These are phyloP conservation scores for Penicillium sp. DNA, from an alignment of 2,329 filamentous ascomycete genomes.

Conservation along the genomic window DNA sequence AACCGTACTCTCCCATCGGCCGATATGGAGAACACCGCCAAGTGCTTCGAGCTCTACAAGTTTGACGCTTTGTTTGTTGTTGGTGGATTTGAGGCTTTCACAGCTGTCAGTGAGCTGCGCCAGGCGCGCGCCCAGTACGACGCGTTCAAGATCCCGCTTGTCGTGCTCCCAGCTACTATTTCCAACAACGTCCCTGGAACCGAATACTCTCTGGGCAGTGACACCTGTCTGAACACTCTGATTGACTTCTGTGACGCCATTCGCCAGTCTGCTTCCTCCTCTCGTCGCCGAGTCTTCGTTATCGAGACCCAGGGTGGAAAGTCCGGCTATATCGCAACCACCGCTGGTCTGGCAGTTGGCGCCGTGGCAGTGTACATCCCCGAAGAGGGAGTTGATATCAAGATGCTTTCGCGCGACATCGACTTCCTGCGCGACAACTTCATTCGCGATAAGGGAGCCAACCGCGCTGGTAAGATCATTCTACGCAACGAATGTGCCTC, in stretches of 20 bases:
- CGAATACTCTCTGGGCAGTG: conserved; percentile 94
- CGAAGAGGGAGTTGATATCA: conserved; percentile 90
- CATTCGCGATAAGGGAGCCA: conserved; percentile 79
- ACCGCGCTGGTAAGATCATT: conserved; percentile 87
- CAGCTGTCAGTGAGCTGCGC: conserved; percentile 83
- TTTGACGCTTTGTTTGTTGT: conserved; percentile 91
- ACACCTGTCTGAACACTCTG: conserved; percentile 94
- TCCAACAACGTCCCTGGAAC: conserved; percentile 98
- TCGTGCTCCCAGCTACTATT: conserved; percentile 91
- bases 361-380: conserved; percentile 94
- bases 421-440: conserved; percentile 86
- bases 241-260: conserved; percentile 97
- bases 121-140: conserved; percentile 76
- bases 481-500: conserved; percentile 96
- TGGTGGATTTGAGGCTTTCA: conserved; percentile 96
- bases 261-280: conserved; percentile 93
- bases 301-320: conserved; percentile 96
- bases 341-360: conserved; percentile 88
- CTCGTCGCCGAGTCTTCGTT: conserved; percentile 90
- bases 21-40: conserved; percentile 79
- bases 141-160: conserved; percentile 88
- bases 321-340: conserved; percentile 89
- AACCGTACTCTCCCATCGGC: conserved; percentile 91
- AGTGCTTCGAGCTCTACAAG: conserved; percentile 80
- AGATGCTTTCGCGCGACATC: conserved; percentile 90